Base-by-base conservation (phyloP, 2,329 filamentous ascomycete genomes). In the Cladosporium cucumerinum region DNA sequence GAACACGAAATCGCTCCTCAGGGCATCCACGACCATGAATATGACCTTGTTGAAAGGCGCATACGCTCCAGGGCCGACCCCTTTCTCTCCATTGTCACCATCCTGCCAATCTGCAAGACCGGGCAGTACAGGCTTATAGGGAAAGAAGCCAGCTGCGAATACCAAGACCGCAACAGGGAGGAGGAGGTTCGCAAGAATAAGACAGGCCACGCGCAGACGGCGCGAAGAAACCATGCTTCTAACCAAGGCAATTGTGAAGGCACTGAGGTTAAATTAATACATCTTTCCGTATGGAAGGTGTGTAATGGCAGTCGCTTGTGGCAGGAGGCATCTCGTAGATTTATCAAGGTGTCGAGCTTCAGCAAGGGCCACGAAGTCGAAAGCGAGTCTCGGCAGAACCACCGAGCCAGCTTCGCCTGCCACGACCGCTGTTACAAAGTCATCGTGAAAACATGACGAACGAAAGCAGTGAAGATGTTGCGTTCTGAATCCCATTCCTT, bases 1-100 rank as follows among this genome's bases (percentile, higher is more conserved):
- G 76, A 91, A 99, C 30, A 99, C 95, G 80, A 98, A 98, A 74
- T 98, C 94, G 80, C 93, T 96, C 78, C 93, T 86, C 76, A 99
- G 78, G 26, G 95, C 94, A 84, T 99, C 95, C 30, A 99, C 90
- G 7, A 99, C 93, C 94, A 99, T 98, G 77, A 99, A 97, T 62
- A 99, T 83, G 61, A 98, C 82, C 73, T 89, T 93, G 78, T 98
- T 88, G 77, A 99, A 99, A 0, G 90, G 87, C 36, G 91, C 85
- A 57, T 82, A 78, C 2, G 10, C 39, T 25, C 14, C 36, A 28
- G 8, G 16, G 25, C 34, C 23, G 5, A 30, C 5, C 54, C 68
- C 58, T 55, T 68, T 49, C 18, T 63, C 48, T 2, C 21, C 30
- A 18, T 21, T 30, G 23, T 23, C 28, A 18, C 25, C 65, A 61